Conservation (phyloP, 78 protist species). For the Dictyostelium purpureum region DNA sequence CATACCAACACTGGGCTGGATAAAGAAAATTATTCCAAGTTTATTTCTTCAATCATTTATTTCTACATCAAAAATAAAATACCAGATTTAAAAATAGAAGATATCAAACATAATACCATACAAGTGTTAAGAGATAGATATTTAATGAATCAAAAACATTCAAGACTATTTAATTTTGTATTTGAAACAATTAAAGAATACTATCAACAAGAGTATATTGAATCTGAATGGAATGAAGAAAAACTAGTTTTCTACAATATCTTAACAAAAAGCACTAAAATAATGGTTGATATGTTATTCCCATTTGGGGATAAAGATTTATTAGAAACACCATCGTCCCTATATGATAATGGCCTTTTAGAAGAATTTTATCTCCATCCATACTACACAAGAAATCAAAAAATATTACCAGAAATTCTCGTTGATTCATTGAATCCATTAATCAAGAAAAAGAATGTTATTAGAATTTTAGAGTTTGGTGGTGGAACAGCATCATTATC, state of each 20-base stretch:
- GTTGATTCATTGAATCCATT: background rate
- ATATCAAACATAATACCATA: too few relatives aligned
- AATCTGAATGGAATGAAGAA: too few relatives aligned
- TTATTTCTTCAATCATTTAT: too few relatives aligned
- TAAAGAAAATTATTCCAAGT: too few relatives aligned
- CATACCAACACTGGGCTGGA: too few relatives aligned
- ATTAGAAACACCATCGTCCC: background rate
- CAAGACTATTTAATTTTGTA: background rate
- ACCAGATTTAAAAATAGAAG: too few relatives aligned
- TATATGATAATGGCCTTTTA: background rate
- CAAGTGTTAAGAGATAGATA: too few relatives aligned
- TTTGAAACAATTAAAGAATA: conserved; percentile 2
- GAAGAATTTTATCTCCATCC: background rate
- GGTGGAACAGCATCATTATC: conserved; percentile 33
- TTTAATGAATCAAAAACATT: too few relatives aligned
- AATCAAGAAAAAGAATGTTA: background rate
- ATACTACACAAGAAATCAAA: background rate
- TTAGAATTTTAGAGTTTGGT: conserved; percentile 37
- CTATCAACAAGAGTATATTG: too few relatives aligned
- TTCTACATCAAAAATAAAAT: too few relatives aligned
- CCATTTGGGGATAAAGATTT: background rate
- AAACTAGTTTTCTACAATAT: too few relatives aligned
- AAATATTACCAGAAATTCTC: background rate
- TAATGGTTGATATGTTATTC: background rate
- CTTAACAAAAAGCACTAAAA: background rate